These are phyloP conservation scores for Rostrohypoxylon terebratum DNA, from an alignment of 495 filamentous ascomycete genomes.

Conservation along the genomic window DNA sequence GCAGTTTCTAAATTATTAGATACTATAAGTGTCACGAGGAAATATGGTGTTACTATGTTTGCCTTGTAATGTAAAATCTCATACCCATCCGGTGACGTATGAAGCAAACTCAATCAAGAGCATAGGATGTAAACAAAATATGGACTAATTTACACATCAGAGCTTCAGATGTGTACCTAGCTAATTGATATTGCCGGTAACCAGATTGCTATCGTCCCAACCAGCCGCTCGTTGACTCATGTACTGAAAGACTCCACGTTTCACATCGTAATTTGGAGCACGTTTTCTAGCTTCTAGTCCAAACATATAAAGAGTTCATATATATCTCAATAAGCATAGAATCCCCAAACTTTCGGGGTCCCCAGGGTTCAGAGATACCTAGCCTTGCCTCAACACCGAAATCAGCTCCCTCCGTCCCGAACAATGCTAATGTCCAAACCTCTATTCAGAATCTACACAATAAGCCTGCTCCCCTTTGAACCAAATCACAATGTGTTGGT, in stretches of 20 bases:
- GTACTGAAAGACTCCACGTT: background rate
- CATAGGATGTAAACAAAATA: background rate
- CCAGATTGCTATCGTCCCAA: background rate
- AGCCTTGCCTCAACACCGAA: background rate
- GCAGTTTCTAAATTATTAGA: background rate
- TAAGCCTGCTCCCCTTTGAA: slow-evolving; percentile 2
- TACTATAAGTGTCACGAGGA: background rate
- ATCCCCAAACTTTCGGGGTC: background rate
- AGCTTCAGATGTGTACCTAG: background rate
- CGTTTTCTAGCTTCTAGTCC: background rate
- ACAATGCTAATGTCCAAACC: slow-evolving; percentile 1
- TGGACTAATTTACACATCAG: background rate
- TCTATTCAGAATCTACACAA: slow-evolving; percentile 11
- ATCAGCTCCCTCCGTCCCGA: background rate
- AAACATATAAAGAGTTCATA: background rate
- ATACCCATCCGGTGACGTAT: background rate
- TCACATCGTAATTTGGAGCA: background rate
- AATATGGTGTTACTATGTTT: background rate
- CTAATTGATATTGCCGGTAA: background rate
- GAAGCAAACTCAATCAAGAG: background rate
- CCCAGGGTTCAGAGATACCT: background rate
- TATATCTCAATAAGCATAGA: background rate
- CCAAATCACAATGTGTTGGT: slow-evolving; percentile 33
- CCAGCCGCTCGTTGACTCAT: background rate
- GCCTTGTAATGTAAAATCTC: background rate